These are phyloP conservation scores for Sclerotinia spermophila DNA, from an alignment of 2,329 filamentous ascomycete species.

Conservation along the genomic window DNA sequence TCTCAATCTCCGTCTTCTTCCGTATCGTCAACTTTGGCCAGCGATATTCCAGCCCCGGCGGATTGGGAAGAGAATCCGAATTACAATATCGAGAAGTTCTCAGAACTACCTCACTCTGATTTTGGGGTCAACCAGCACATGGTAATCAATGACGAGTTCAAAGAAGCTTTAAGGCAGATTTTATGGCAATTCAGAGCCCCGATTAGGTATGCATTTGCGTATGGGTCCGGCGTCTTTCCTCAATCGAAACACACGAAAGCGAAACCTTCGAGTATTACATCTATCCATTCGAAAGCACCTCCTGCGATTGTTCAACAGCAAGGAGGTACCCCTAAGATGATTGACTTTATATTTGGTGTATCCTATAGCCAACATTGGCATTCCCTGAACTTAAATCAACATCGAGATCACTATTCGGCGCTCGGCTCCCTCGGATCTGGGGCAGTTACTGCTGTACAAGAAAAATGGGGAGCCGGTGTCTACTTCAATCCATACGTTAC, in stretches of 20 bases:
- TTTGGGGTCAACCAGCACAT: slow-evolving; percentile 98
- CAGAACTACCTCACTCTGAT: slow-evolving; percentile 69
- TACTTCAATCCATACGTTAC: slow-evolving; percentile 98
- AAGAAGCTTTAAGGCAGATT: slow-evolving; percentile 81
- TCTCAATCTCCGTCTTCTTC: slow-evolving; percentile 14
- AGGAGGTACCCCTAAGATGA: slow-evolving; percentile 87
- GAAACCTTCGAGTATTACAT: slow-evolving; percentile 51
- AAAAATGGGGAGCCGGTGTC: slow-evolving; percentile 84
- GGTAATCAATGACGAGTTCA: slow-evolving; percentile 92
- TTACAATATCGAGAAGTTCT: slow-evolving; percentile 68
- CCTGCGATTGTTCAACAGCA: slow-evolving; percentile 79
- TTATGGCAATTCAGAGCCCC: slow-evolving; percentile 89
- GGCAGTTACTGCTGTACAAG: slow-evolving; percentile 79
- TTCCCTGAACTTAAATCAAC: slow-evolving; percentile 81
- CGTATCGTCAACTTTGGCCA: slow-evolving; percentile 10
- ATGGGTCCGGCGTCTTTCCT: slow-evolving; percentile 93
- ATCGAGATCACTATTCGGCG: slow-evolving; percentile 88
- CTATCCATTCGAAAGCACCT: slow-evolving; percentile 78
- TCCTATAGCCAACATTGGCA: slow-evolving; percentile 96
- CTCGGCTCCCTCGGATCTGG: slow-evolving; percentile 81
- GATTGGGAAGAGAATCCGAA: slow-evolving; percentile 73
- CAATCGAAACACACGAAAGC: slow-evolving; percentile 55
- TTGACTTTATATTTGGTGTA: slow-evolving; percentile 97
- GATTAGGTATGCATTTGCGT: slow-evolving; percentile 94
- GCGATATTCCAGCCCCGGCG: slow-evolving; percentile 30